These are phyloP conservation scores for Diversispora eburnea DNA, from an alignment of 192 early-diverging fungal species.

Conservation along the genomic window DNA sequence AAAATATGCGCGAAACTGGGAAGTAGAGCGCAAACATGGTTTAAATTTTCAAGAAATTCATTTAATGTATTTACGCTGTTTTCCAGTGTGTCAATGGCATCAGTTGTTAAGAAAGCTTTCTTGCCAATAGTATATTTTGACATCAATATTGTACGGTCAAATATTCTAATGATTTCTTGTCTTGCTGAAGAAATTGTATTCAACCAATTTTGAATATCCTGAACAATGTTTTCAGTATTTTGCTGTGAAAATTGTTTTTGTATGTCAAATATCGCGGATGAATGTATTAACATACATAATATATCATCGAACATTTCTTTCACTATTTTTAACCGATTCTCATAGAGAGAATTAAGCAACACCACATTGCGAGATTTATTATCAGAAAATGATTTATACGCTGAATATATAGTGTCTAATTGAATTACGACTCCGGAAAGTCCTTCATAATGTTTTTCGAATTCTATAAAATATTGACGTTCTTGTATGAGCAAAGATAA, in stretches of 20 bases:
- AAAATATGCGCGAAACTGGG: conserved; percentile 13
- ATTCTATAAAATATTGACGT: conserved; percentile 38
- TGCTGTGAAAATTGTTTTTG: conserved; percentile 32
- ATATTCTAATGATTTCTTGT: conserved; percentile 27
- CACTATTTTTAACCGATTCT: conserved; percentile 31
- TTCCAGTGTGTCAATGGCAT: neutral
- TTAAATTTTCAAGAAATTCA: too few species aligned
- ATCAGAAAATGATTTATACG: conserved; percentile 4
- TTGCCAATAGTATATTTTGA: conserved; percentile 23
- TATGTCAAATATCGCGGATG: conserved; percentile 36
- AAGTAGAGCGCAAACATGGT: too few species aligned
- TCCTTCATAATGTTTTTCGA: conserved; percentile 6
- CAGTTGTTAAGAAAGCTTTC: neutral
- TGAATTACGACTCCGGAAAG: conserved; percentile 25
- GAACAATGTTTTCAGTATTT: conserved; percentile 3
- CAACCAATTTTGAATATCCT: conserved; percentile 12
- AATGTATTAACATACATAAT: conserved; percentile 33
- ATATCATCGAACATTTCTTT: conserved; percentile 45
- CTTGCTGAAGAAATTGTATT: conserved; percentile 25
- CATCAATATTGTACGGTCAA: conserved; percentile 29
- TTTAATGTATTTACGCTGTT: too few species aligned
- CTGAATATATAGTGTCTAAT: conserved; percentile 36
- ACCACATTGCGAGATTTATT: neutral
- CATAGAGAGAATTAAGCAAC: conserved; percentile 25
- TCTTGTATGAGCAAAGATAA: conserved; percentile 60